Base-by-base conservation (phyloP, 2,329 filamentous ascomycete genomes). In the Colletotrichum viniferum region DNA sequence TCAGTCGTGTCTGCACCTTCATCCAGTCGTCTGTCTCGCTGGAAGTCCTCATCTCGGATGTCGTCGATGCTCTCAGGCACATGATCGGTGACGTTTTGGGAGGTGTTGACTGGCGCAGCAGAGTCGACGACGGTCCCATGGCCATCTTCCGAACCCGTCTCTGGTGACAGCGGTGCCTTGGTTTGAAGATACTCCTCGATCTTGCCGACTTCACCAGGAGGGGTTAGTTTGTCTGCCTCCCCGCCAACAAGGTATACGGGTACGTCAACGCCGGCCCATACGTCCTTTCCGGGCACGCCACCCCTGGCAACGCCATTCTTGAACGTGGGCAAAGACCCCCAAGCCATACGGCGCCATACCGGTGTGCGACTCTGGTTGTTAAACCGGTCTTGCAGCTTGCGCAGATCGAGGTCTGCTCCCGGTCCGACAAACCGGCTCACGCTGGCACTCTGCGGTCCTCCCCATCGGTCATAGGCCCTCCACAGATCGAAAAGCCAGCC, bases 331-430 rank as follows among this genome's bases (percentile, higher is more conserved):
- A 97, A 87, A 66, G 89, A 88, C 0, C 96, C 95, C 83, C 89
- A 92, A 1, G 93, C 92, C 92, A 98, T 96, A 52, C 95, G 92
- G 78, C 94, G 91, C 90, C 95, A 98, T 0, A 97, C 94, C 0
- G 93, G 89, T 0, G 96, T 97, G 78, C 90, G 92, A 77, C 95
- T 98, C 82, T 98, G 95, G 74, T 90, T 89, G 82, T 98, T 98
- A 85, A 93, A 96, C 4, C 90, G 90, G 72, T 93, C 83, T 82
- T 96, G 95, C 43, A 95, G 87, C 71, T 88, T 87, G 80, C 91
- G 92, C 2, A 93, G 90, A 78, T 94, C 91, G 5, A 88, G 83
- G 56, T 95, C 93, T 2, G 93, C 92, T 43, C 89, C 88, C 2
- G 87, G 82, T 5, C 94, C 95, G 10, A 94, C 93, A 81, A 98